Conservation (phyloP, 208 protist genomes). For the Ichthyophonus hoferi region DNA sequence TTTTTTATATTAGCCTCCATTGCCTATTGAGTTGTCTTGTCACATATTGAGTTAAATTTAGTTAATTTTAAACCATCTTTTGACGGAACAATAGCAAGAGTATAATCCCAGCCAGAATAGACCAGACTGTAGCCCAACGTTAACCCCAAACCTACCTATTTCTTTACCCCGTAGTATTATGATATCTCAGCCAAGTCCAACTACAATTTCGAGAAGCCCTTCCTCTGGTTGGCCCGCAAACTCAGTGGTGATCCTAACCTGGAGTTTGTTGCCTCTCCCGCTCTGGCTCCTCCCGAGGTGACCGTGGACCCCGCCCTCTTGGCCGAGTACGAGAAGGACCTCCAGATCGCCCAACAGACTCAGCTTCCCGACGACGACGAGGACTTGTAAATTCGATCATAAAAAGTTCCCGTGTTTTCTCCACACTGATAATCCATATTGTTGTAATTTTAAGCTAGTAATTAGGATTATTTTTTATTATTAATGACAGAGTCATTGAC, state of each 20-base stretch:
- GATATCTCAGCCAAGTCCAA: conserved; percentile 99
- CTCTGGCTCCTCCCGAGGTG: conserved; percentile 43
- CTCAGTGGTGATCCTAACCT: conserved; percentile 89
- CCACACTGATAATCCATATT: too few species aligned
- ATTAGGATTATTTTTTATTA: too few species aligned
- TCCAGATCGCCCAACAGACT: conserved; percentile 23
- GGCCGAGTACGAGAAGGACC: conserved; percentile 28
- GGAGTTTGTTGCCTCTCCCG: conserved; percentile 68
- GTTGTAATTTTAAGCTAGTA: too few species aligned
- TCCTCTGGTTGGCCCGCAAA: conserved; percentile 96
- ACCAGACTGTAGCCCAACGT: too few species aligned
- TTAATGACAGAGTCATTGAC: too few species aligned
- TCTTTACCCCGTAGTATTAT: conserved; percentile 87
- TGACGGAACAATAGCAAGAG: too few species aligned
- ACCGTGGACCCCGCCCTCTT: conserved; percentile 31
- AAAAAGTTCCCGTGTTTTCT: too few species aligned
- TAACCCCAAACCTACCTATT: not conserved
- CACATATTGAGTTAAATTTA: too few species aligned
- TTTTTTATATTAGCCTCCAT: too few species aligned
- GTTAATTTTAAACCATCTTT: too few species aligned
- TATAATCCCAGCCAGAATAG: too few species aligned
- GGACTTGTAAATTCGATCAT: conserved; percentile 32
- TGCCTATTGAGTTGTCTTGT: too few species aligned
- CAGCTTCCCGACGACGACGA: conserved; percentile 47
- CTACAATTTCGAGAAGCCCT: conserved; percentile 99